phyloP scores from a whole-genome alignment of 1,139 yeast genomes.

The Hyphopichia burtonii region DNA sequence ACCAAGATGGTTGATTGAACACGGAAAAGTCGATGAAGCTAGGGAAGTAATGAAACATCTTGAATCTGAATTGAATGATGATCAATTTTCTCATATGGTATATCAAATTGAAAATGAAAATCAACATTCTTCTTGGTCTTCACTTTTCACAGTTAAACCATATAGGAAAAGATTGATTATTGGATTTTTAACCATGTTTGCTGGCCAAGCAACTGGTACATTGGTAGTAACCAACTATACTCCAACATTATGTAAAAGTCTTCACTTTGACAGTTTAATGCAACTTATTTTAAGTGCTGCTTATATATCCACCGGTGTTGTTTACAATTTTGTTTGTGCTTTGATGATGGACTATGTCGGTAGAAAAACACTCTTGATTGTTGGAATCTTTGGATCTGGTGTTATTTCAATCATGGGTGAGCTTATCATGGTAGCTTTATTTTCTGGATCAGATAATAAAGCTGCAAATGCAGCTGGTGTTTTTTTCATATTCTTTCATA shows the following conservation, averaged over 20 bases:
- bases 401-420: not conserved
- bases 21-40: conserved; percentile 39
- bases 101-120: not conserved
- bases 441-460: not conserved
- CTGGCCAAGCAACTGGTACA: not conserved
- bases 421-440: not conserved
- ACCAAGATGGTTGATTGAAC: conserved; percentile 52
- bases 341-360: not conserved
- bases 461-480: not conserved
- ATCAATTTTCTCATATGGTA: not conserved
- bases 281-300: not conserved
- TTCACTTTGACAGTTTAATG: not conserved
- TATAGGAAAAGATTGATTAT: not conserved
- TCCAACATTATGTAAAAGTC: not conserved
- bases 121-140: not conserved
- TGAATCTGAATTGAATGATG: not conserved
- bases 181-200: not conserved
- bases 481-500: not conserved
- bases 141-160: not conserved
- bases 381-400: not conserved
- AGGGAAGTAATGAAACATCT: conserved; percentile 15
- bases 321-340: not conserved
- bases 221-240: not conserved
- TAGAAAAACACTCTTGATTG: not conserved
- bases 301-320: not conserved